Percentiles rank a stretch among this genome's conserved stretches.
These are phyloP conservation scores for Santalum album DNA, from an alignment of 164 flowering plant genomes.

Conservation along the genomic window DNA sequence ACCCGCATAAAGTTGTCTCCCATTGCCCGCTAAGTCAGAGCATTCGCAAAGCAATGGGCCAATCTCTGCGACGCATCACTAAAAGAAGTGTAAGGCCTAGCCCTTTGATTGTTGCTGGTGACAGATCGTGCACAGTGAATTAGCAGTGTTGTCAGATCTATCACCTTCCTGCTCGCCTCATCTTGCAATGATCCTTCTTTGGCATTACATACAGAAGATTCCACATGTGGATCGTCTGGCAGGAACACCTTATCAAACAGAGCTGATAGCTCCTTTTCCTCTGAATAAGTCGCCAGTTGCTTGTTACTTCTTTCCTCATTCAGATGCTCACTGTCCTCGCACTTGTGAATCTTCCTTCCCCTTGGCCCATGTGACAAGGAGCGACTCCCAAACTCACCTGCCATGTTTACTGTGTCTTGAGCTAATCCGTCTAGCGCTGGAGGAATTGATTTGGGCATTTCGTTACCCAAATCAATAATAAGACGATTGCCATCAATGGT, in stretches of 20 bases:
- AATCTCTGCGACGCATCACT: slow-evolving; percentile 35
- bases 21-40: slow-evolving; percentile 26
- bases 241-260: slow-evolving; percentile 26
- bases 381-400: background rate
- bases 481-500: background rate
- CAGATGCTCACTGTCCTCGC: slow-evolving; percentile 3
- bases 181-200: background rate
- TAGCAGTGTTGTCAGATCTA: slow-evolving; percentile 20
- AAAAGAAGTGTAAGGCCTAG: slow-evolving; percentile 25
- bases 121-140: slow-evolving; percentile 34
- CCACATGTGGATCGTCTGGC: slow-evolving; percentile 9
- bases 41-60: slow-evolving; percentile 35
- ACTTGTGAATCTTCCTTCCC: slow-evolving; percentile 13
- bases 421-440: background rate
- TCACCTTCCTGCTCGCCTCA: background rate
- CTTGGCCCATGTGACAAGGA: background rate
- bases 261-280: slow-evolving; percentile 12
- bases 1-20: slow-evolving; percentile 1
- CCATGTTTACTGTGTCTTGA: background rate
- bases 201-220: slow-evolving; percentile 4
- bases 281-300: slow-evolving; percentile 17
- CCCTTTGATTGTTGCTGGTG: slow-evolving; percentile 20
- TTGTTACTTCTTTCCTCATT: slow-evolving; percentile 19
- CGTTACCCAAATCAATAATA: background rate
- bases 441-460: background rate